A percentile compares a stretch with the other conserved stretches of the same genome.
Conservation (phyloP, 768 basidiomycete genomes). For the Chalciporus piperatus region DNA sequence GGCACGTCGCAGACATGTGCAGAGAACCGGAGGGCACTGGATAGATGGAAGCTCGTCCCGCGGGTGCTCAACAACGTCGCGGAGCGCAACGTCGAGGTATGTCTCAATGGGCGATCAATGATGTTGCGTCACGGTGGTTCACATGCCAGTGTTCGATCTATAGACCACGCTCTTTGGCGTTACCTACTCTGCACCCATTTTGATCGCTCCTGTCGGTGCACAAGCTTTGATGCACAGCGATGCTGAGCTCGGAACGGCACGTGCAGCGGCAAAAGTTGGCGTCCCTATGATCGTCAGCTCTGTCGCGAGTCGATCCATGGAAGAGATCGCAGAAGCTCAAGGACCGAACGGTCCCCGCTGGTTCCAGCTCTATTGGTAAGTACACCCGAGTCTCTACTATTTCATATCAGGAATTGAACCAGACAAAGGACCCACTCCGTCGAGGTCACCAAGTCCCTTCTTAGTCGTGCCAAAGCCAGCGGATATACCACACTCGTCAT, state of each 20-base stretch:
- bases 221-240: constrained; percentile 46
- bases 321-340: constrained; percentile 46
- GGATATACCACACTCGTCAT: constrained; percentile 45
- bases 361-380: constrained; percentile 50
- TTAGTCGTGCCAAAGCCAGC: constrained; percentile 40
- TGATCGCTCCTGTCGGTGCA: constrained; percentile 57
- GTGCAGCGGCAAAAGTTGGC: constrained; percentile 43
- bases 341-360: constrained; percentile 41
- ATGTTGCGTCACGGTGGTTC: background rate
- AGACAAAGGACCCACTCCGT: constrained; percentile 21
- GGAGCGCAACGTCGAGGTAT: constrained; percentile 48
- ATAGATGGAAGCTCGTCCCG: constrained; percentile 54
- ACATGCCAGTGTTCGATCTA: background rate
- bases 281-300: constrained; percentile 37
- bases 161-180: constrained; percentile 62
- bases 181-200: constrained; percentile 40
- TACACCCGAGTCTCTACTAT: background rate
- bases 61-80: constrained; percentile 53
- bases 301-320: constrained; percentile 44
- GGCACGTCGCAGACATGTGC: constrained; percentile 62
- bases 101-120: background rate
- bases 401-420: background rate
- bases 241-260: constrained; percentile 45
- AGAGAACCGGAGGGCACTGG: constrained; percentile 60
- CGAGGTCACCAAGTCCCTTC: constrained; percentile 39